phyloP scores from a whole-genome alignment of 352 stramenopile species.

The Globisporangium radiosum region DNA sequence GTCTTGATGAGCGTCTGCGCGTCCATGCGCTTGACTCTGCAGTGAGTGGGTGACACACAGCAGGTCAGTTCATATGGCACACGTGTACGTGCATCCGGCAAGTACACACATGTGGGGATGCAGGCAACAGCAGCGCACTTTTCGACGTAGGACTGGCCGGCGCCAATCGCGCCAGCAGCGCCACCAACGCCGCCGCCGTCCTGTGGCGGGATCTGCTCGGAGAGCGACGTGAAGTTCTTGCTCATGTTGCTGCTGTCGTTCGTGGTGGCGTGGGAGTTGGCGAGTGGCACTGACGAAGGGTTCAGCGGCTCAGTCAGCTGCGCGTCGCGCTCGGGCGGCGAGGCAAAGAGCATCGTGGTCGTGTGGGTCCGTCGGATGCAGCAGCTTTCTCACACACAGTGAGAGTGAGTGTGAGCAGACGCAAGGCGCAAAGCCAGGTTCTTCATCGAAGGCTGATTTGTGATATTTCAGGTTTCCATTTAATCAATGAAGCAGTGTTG shows the following conservation, averaged over 20 bases:
- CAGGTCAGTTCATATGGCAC: not conserved
- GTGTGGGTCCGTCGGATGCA: not conserved
- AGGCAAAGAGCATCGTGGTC: not conserved
- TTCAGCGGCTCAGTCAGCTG: constrained; percentile 17
- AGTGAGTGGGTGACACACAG: not conserved
- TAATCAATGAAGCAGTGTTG: too few species aligned
- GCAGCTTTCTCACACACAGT: not conserved
- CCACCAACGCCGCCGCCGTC: not conserved
- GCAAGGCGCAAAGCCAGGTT: too few species aligned
- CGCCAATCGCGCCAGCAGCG: not conserved
- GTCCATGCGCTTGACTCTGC: constrained; percentile 63
- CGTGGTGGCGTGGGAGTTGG: not conserved
- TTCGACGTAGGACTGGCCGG: constrained; percentile 8
- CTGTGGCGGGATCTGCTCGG: constrained; percentile 14
- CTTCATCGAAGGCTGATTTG: too few species aligned
- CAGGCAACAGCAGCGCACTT: constrained; percentile 1
- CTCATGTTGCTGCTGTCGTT: constrained; percentile 13
- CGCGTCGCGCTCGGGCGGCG: constrained; percentile 2
- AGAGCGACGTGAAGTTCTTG: constrained; percentile 14
- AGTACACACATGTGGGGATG: not conserved
- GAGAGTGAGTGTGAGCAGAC: too few species aligned
- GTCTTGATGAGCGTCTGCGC: constrained; percentile 68
- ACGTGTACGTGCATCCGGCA: not conserved
- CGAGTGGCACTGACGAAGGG: constrained; percentile 9
- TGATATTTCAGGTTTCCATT: too few species aligned